phyloP scores from a whole-genome alignment of 768 basidiomycete species.

The Postia placenta region DNA sequence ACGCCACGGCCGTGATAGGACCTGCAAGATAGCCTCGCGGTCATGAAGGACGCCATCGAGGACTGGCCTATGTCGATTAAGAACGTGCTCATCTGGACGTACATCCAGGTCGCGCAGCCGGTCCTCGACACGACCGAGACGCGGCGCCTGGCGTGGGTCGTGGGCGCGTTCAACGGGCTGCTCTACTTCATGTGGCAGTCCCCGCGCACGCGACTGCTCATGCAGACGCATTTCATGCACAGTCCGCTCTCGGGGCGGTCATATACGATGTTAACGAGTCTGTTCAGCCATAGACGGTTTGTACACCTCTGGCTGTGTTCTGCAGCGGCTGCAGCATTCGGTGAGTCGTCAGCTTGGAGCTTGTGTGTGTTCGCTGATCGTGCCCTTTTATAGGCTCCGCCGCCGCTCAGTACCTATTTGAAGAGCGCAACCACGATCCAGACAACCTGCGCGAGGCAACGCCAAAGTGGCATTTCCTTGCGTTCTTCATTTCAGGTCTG shows the following conservation, averaged over 20 bases:
- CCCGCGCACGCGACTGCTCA: slow-evolving; percentile 49
- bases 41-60: slow-evolving; percentile 68
- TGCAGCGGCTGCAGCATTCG: neutral
- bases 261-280: slow-evolving; percentile 74
- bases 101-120: slow-evolving; percentile 53
- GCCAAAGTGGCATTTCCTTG: slow-evolving; percentile 69
- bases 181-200: slow-evolving; percentile 78
- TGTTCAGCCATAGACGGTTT: slow-evolving; percentile 53
- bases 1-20: too few relatives aligned
- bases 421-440: neutral
- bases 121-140: slow-evolving; percentile 69
- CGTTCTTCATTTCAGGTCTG: slow-evolving; percentile 73
- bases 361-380: slow-evolving; percentile 71
- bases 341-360: slow-evolving; percentile 63
- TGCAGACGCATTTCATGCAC: slow-evolving; percentile 68
- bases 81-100: slow-evolving; percentile 30
- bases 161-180: slow-evolving; percentile 61
- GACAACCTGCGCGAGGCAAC: slow-evolving; percentile 53
- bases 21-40: slow-evolving; percentile 52
- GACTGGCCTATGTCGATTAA: slow-evolving; percentile 31
- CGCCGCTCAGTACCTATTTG: neutral
- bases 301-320: neutral
- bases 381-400: slow-evolving; percentile 40
- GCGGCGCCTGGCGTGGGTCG: slow-evolving; percentile 65
- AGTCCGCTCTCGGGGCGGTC: slow-evolving; percentile 73